Percentiles rank a stretch among this genome's conserved stretches.
These are phyloP conservation scores for Torrubiella hemipterigena DNA, from an alignment of 2,329 filamentous ascomycete species.

Conservation along the genomic window DNA sequence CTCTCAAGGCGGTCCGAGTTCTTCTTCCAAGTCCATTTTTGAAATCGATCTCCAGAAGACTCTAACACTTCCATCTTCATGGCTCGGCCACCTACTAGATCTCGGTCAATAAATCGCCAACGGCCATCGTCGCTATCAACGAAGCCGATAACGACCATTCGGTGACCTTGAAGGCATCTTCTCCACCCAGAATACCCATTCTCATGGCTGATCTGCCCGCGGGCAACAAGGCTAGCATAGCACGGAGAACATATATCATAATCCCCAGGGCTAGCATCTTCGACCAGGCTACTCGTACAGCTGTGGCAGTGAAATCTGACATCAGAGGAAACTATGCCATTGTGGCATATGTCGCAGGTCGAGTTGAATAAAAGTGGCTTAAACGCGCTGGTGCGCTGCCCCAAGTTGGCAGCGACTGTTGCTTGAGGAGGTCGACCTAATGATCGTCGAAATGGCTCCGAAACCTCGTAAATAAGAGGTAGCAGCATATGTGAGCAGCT, in stretches of 20 bases:
- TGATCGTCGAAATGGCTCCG: slow-evolving; percentile 19
- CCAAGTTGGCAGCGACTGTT: slow-evolving; percentile 33
- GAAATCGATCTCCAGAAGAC: slow-evolving; percentile 20
- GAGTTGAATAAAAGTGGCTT: slow-evolving; percentile 61
- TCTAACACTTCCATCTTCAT: slow-evolving; percentile 44
- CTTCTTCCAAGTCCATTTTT: slow-evolving; percentile 41
- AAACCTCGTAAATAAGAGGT: slow-evolving; percentile 53
- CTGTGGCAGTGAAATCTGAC: slow-evolving; percentile 69
- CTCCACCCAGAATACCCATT: slow-evolving; percentile 77
- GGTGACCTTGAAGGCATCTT: slow-evolving; percentile 66
- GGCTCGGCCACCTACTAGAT: slow-evolving; percentile 66
- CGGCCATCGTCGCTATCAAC: slow-evolving; percentile 56
- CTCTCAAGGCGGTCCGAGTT: slow-evolving; percentile 27
- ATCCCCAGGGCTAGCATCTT: slow-evolving; percentile 49
- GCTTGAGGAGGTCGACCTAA: slow-evolving; percentile 34
- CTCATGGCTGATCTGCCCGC: slow-evolving; percentile 55
- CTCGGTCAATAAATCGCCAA: slow-evolving; percentile 53
- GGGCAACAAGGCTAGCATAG: slow-evolving; percentile 55
- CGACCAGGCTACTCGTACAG: slow-evolving; percentile 45
- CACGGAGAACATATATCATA: slow-evolving; percentile 77
- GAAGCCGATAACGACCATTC: slow-evolving; percentile 74
- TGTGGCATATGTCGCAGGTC: slow-evolving; percentile 66
- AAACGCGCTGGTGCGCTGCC: slow-evolving; percentile 40
- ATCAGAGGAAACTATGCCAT: slow-evolving; percentile 56
- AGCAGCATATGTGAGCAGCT: slow-evolving; percentile 75